Percentiles rank a stretch among this genome's conserved stretches.
phyloP scores from a whole-genome alignment of 805 yeast species.

The Saccharomycopsis microspora region DNA sequence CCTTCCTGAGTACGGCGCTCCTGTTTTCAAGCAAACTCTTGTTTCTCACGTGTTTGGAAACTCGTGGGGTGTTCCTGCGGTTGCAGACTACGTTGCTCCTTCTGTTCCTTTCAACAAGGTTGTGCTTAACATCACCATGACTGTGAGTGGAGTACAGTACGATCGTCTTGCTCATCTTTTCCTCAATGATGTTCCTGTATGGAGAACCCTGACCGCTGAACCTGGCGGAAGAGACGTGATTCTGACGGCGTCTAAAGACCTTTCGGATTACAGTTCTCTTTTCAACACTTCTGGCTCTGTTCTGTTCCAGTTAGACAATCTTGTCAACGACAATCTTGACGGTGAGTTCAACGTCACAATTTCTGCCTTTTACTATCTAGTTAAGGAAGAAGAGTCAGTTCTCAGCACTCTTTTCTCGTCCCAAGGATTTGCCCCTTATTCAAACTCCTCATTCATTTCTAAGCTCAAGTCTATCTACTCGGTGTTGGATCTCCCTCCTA shows the following conservation, averaged over 20 bases:
- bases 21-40: conserved; percentile 25
- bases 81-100: conserved; percentile 33
- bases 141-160: conserved; percentile 48
- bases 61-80: conserved; percentile 49
- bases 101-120: conserved; percentile 38
- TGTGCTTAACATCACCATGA: conserved; percentile 39
- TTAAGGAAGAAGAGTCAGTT: background rate
- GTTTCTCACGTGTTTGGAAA: conserved; percentile 41
- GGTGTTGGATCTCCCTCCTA: conserved; percentile 25
- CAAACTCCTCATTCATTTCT: background rate
- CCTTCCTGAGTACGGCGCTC: conserved; percentile 8
- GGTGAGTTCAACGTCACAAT: conserved; percentile 51
- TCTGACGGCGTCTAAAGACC: conserved; percentile 51
- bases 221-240: conserved; percentile 43
- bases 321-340: conserved; percentile 38
- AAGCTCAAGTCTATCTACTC: conserved; percentile 2
- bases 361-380: conserved; percentile 35
- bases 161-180: conserved; percentile 57
- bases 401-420: background rate
- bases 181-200: conserved; percentile 51
- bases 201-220: conserved; percentile 83
- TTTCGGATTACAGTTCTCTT: conserved; percentile 40
- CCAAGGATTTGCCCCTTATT: background rate
- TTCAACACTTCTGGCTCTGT: conserved; percentile 34
- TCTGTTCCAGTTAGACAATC: conserved; percentile 56